Base-by-base conservation (phyloP, 768 basidiomycete species). In the Russula virescens region DNA sequence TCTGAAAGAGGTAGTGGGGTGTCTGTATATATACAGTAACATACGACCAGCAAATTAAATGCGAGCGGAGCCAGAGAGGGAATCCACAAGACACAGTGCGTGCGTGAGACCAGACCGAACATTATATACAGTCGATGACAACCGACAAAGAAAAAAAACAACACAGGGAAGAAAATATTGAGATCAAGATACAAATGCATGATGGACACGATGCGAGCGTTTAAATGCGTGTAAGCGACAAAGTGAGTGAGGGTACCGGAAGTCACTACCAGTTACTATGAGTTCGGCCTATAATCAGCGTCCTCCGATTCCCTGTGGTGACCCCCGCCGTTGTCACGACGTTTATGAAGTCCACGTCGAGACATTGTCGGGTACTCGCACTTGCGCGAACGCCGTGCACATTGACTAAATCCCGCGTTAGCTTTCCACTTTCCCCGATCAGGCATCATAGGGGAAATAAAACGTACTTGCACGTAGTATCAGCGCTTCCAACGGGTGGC, bases 301-400 rank as follows among this genome's bases (percentile, higher is more conserved):
- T 65, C 63, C 46, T 58, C 64, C 11, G 52, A 55, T 42, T 54
- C 51, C 57, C 59, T 55, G 5, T 51, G 60, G 18, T 62, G 60
- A 23, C 55, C 42, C 5, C 60, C 64, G 4, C 50, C 49, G 11
- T 62, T 51, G 7, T 56, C 62, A 54, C 62, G 64, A 45, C 67
- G 67, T 38, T 68, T 66, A 52, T 68, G 61, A 55, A 66, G 67
- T 14, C 67, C 67, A 34, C 67, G 67, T 5, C 67, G 67, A 19
- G 65, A 68, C 58, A 63, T 66, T 18, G 61, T 66, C 21, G 67
- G 67, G 50, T 66, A 66, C 53, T 68, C 67, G 45, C 67, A 68
- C 50, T 66, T 63, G 57, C 67, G 64, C 8, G 60, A 59, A 2
- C 67, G 67, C 42, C 65, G 43, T 49, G 65, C 65, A 45, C 67